phyloP scores from a whole-genome alignment of 1,284 basidiomycete genomes.

The Tylopilus sp. region DNA sequence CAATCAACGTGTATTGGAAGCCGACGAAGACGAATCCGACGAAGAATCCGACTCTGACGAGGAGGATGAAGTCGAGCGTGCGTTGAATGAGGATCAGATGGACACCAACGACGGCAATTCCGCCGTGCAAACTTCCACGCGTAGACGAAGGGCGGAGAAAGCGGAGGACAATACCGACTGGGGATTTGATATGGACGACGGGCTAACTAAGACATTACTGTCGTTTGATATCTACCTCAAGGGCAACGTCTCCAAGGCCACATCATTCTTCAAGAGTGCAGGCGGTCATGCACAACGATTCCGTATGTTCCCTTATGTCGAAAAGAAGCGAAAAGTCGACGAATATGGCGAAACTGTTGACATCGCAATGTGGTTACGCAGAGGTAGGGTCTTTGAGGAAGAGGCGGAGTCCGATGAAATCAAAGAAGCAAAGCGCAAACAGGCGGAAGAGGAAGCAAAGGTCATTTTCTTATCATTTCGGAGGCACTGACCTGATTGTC shows the following conservation, averaged over 20 bases:
- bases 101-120: slow-evolving; percentile 42
- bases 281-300: slow-evolving; percentile 74
- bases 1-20: slow-evolving; percentile 88
- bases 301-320: slow-evolving; percentile 96
- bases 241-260: slow-evolving; percentile 82
- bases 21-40: slow-evolving; percentile 71
- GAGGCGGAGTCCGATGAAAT: slow-evolving; percentile 81
- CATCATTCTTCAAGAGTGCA: slow-evolving; percentile 80
- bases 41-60: slow-evolving; percentile 62
- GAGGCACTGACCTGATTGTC: slow-evolving; percentile 3
- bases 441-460: slow-evolving; percentile 80
- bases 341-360: slow-evolving; percentile 96
- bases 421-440: slow-evolving; percentile 69
- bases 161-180: slow-evolving; percentile 62
- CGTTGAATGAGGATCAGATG: slow-evolving; percentile 52
- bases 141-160: slow-evolving; percentile 47
- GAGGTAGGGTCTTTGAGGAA: slow-evolving; percentile 85
- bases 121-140: slow-evolving; percentile 11
- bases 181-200: slow-evolving; percentile 71
- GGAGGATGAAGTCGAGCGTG: slow-evolving; percentile 62
- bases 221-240: slow-evolving; percentile 97
- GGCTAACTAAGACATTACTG: slow-evolving; percentile 67
- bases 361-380: slow-evolving; percentile 89
- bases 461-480: slow-evolving; percentile 29
- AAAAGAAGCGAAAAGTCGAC: slow-evolving; percentile 89